Evolutionary conservation across 768 basidiomycete genomes (phyloP), one percentile per base, ranked within the genome.

Genomic region (Lactarius deliciosus): DNA sequence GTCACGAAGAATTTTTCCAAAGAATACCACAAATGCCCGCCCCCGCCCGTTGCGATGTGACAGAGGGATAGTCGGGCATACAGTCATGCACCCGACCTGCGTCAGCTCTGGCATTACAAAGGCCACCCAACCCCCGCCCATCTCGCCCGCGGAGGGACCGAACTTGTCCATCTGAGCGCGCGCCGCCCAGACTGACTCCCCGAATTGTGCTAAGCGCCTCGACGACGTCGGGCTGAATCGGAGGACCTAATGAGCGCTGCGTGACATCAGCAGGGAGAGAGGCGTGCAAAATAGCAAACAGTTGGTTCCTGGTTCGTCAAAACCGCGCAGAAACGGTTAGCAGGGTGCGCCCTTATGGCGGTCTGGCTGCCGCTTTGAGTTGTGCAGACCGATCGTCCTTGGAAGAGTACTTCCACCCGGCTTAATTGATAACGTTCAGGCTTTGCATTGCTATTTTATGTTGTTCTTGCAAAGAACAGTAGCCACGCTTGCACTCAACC

Each of bases 391-490:
- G 47, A 25, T 25, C 0, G 47, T 50, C 47, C 47, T 50, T 50
- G 47, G 30, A 5, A 13, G 5, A 13, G 47, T 22, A n/a, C n/a
- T 11, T 10, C 11, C 11, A 16, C 16, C 15, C 5, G 15, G 6
- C 47, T 50, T 50, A 50, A 50, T 22, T 25, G 47, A 50, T 50
- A 50, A 50, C 11, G 47, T 50, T 50, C 47, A 50, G 13, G 47
- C 47, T 50, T 50, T 22, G 13, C 47, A 50, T 25, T 11, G 22
- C 47, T 50, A 50, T 25, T 47, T n/a, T 45, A 3, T 47, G 36
- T 38, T 47, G 11, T 11, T 38, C 41, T 1, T 25, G 47, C 5
- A 50, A 11, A 25, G 6, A 25, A 50, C 7, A 34, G 34, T 25
- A 50, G 25, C 22, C n/a, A 50, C 47, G 47, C 47, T 22, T 22